A percentile compares a stretch with the other conserved stretches of the same genome.
Conservation (phyloP, 176 grass and related monocot species). For the Eragrostis nindensis region DNA sequence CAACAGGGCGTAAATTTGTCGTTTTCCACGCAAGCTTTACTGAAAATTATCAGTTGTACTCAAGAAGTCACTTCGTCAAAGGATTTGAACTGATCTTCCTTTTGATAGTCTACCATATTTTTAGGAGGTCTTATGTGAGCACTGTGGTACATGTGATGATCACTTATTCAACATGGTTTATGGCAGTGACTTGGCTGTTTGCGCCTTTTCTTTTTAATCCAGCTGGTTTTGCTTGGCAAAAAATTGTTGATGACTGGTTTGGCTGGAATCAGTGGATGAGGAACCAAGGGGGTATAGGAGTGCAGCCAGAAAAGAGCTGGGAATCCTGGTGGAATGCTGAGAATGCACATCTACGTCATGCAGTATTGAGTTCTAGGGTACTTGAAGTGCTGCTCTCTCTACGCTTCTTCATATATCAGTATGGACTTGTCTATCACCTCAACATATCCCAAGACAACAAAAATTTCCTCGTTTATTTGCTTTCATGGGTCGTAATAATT, state of each 20-base stretch:
- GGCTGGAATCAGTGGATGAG: conserved; percentile 96
- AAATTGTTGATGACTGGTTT: conserved; percentile 91
- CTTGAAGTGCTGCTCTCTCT: conserved; percentile 82
- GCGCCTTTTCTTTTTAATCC: conserved; percentile 97
- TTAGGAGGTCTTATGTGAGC: conserved; percentile 71
- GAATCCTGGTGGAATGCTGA: conserved; percentile 97
- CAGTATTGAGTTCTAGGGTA: conserved; percentile 74
- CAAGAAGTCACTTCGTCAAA: conserved; percentile 94
- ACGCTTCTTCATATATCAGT: conserved; percentile 96
- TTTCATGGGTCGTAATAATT: conserved; percentile 95
- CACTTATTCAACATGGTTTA: conserved; percentile 96
- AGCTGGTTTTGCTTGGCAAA: conserved; percentile 83
- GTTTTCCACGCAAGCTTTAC: conserved; percentile 91
- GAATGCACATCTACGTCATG: conserved; percentile 81
- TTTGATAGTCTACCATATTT: conserved; percentile 81
- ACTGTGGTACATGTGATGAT: conserved; percentile 74
- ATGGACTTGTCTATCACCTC: conserved; percentile 94
- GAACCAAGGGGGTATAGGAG: conserved; percentile 83
- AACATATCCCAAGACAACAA: conserved; percentile 90
- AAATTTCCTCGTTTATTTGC: conserved; percentile 85
- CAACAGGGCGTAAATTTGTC: conserved; percentile 91
- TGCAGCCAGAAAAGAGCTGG: conserved; percentile 94
- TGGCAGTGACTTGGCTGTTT: conserved; percentile 90
- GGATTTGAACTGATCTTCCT: conserved; percentile 91
- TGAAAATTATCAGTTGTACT: conserved; percentile 94